Evolutionary conservation across 1,284 basidiomycete species (phyloP), one percentile per base, ranked within the genome.

Genomic region (Microbotryum saponariae): DNA sequence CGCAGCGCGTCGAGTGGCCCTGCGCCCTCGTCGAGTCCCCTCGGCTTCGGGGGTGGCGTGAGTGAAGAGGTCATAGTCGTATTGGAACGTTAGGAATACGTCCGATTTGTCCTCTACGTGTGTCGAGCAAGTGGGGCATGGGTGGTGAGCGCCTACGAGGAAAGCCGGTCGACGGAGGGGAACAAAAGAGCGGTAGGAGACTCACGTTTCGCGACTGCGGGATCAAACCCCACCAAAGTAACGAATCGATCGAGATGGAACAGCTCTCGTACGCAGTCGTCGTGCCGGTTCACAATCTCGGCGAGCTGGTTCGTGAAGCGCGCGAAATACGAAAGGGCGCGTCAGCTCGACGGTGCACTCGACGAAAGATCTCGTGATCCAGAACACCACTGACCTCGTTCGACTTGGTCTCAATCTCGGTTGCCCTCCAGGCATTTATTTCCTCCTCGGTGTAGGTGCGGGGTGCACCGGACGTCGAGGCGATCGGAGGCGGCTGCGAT

Each of bases 181-280:
- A 12, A 42, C 1, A 3, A 23, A 48, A 16, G 48, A 23, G 47
- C 2, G 25, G 20, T 14, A 12, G 6, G 6, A 33, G 25, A 49
- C 59, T 49, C 31, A 63, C 65, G 69, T 73, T 91, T 91, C 9
- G 87, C 87, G 45, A 78, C 88, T 73, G 79, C 76, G 2, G 89
- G 89, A 74, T 91, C 81, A 74, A 84, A 93, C 6, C 79, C 79
- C 48, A 89, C 76, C 76, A 92, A 79, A 27, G 82, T 84, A 4
- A 83, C 80, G 71, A 87, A 92, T 61, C 85, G 79, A 68, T 91
- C 86, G 75, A 92, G 79, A 71, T 93, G 90, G 75, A 91, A 93
- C 60, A 83, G 79, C 74, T 94, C 89, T 63, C 89, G 82, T 56
- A 92, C 78, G 85, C 89, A 58, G 25, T 63, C 60, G 51, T 70